These are phyloP conservation scores for Aspergillus sp. DNA, from an alignment of 2,329 filamentous ascomycete species.

Conservation along the genomic window DNA sequence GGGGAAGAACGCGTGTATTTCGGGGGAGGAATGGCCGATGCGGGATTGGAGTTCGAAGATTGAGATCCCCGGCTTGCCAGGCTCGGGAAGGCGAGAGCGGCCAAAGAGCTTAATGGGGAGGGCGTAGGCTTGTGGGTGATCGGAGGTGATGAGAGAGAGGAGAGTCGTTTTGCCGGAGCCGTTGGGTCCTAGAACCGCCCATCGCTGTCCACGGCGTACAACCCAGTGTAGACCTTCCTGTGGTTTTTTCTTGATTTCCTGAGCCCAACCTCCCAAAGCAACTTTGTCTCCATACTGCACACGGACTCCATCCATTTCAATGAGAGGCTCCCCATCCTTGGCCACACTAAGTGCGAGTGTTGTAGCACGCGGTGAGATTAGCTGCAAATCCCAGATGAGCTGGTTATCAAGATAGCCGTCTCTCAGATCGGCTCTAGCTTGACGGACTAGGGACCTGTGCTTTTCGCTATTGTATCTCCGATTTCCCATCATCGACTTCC, in stretches of 20 bases:
- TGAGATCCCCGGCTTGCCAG: constrained; percentile 71
- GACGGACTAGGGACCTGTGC: constrained; percentile 10
- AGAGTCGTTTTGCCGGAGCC: constrained; percentile 95
- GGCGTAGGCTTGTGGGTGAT: constrained; percentile 92
- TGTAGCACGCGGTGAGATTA: constrained; percentile 17
- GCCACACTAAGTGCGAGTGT: constrained; percentile 12
- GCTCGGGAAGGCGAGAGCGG: constrained; percentile 72
- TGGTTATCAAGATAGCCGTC: constrained; percentile 25
- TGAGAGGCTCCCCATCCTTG: constrained; percentile 63
- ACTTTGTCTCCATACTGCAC: constrained; percentile 77
- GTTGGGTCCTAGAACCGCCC: constrained; percentile 91
- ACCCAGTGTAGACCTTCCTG: constrained; percentile 75
- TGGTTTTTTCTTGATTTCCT: constrained; percentile 52
- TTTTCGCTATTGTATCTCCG: not conserved
- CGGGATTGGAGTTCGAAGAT: constrained; percentile 90
- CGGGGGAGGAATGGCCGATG: constrained; percentile 90
- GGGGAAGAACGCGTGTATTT: constrained; percentile 92
- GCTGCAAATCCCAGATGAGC: constrained; percentile 26
- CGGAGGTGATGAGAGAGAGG: constrained; percentile 86
- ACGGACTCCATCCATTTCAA: constrained; percentile 83
- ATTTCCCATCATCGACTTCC: constrained; percentile 22
- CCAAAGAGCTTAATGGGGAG: constrained; percentile 86
- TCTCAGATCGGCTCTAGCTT: constrained; percentile 18
- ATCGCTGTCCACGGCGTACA: constrained; percentile 78
- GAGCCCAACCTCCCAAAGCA: constrained; percentile 78